phyloP scores from a whole-genome alignment of 768 basidiomycete species.

The Termitomyces sp. region DNA sequence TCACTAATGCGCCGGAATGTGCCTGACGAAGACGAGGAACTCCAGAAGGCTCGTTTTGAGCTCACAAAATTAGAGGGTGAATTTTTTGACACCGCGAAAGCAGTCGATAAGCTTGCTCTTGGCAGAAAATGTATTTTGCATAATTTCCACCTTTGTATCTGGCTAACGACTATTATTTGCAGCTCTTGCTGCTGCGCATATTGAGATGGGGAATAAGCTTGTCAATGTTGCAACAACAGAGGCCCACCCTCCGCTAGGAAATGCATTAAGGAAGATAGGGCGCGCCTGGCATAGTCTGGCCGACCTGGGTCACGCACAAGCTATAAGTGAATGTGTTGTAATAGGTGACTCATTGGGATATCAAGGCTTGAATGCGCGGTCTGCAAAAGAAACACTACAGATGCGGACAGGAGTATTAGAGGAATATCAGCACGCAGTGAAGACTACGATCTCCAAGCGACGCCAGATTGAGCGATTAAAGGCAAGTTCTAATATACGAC shows the following conservation, averaged over 20 bases:
- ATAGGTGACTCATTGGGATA: slow-evolving; percentile 96
- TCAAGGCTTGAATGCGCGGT: slow-evolving; percentile 94
- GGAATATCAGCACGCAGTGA: slow-evolving; percentile 92
- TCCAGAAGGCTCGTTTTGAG: slow-evolving; percentile 87
- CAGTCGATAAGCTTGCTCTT: slow-evolving; percentile 81
- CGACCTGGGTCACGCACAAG: slow-evolving; percentile 87
- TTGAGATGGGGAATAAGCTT: slow-evolving; percentile 93
- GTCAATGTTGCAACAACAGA: slow-evolving; percentile 88
- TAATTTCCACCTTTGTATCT: neutral
- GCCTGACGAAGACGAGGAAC: slow-evolving; percentile 92
- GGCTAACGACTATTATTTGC: slow-evolving; percentile 6
- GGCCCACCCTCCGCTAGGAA: slow-evolving; percentile 77
- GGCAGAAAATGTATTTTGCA: slow-evolving; percentile 64
- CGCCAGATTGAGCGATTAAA: slow-evolving; percentile 88
- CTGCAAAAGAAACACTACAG: slow-evolving; percentile 90
- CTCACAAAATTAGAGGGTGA: slow-evolving; percentile 88
- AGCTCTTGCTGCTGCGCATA: slow-evolving; percentile 77
- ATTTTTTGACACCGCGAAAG: slow-evolving; percentile 90
- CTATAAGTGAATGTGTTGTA: slow-evolving; percentile 92
- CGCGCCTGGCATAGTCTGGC: slow-evolving; percentile 84
- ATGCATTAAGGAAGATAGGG: slow-evolving; percentile 82
- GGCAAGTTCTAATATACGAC: slow-evolving; percentile 79
- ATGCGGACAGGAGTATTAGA: slow-evolving; percentile 90
- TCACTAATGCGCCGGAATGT: slow-evolving; percentile 74
- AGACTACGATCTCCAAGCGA: slow-evolving; percentile 89